A percentile compares a stretch with the other conserved stretches of the same genome.
Conservation (phyloP, 768 basidiomycete species). For the Flagelloscypha sp. region DNA sequence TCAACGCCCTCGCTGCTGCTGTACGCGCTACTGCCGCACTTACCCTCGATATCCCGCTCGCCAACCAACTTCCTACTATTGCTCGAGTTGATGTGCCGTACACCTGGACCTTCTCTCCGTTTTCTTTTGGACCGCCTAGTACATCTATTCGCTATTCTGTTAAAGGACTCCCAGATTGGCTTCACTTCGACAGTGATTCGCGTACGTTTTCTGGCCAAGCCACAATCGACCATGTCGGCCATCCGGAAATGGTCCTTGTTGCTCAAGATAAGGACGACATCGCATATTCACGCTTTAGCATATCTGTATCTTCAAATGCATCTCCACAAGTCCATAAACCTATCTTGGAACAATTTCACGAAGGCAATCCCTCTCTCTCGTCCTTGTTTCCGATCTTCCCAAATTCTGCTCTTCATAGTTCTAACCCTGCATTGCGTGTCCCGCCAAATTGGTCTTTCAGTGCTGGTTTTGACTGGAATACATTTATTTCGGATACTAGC, state of each 20-base stretch:
- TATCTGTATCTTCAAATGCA: conserved; percentile 49
- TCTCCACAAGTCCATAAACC: conserved; percentile 47
- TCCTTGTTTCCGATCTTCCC: conserved; percentile 66
- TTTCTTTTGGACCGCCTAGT: conserved; percentile 52
- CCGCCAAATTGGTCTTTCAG: conserved; percentile 86
- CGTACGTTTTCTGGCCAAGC: conserved; percentile 68
- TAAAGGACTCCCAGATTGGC: conserved; percentile 63
- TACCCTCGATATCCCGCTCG: conserved; percentile 50
- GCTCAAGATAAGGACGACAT: conserved; percentile 48
- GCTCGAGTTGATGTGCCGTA: conserved; percentile 60
- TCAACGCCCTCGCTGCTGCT: conserved; percentile 30
- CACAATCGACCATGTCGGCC: conserved; percentile 50
- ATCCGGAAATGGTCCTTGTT: conserved; percentile 49
- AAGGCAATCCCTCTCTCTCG: conserved; percentile 55
- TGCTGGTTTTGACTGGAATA: conserved; percentile 68
- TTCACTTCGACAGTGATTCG: conserved; percentile 55
- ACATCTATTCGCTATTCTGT: conserved; percentile 45
- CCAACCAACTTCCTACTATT: conserved; percentile 69
- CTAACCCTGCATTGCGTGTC: conserved; percentile 55
- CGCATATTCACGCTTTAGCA: conserved; percentile 43
- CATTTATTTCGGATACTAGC: conserved; percentile 39
- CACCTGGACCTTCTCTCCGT: conserved; percentile 57
- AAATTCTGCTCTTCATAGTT: conserved; percentile 45
- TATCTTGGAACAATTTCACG: conserved; percentile 51
- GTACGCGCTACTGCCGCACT: conserved; percentile 37